Evolutionary conservation across 2,329 filamentous ascomycete genomes (phyloP).

Genomic region (Monosporascus sp.): DNA sequence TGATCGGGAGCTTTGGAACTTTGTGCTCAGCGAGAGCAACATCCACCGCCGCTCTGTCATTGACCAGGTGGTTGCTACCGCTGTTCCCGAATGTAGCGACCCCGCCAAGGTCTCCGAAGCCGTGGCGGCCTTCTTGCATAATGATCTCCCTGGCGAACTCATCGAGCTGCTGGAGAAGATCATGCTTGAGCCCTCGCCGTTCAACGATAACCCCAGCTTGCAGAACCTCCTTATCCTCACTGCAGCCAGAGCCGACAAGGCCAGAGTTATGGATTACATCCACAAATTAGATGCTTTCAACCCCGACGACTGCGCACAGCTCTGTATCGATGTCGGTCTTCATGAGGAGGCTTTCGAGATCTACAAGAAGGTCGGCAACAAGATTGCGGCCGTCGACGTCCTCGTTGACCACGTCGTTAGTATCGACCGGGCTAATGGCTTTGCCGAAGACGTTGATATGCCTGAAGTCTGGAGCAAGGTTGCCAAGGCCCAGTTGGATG

Average conservation of each 20-base stretch:
- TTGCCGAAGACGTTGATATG: constrained; percentile 88
- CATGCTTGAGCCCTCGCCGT: constrained; percentile 96
- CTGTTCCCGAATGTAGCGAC: constrained; percentile 87
- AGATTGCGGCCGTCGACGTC: constrained; percentile 80
- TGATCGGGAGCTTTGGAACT: constrained; percentile 87
- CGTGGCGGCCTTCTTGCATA: constrained; percentile 86
- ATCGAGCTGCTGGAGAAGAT: constrained; percentile 99
- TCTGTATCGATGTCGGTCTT: constrained; percentile 91
- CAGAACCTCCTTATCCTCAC: constrained; percentile 97
- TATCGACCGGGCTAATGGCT: constrained; percentile 94
- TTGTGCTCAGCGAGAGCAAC: constrained; percentile 94
- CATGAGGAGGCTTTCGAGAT: constrained; percentile 98
- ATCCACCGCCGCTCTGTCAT: constrained; percentile 88
- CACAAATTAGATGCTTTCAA: constrained; percentile 85
- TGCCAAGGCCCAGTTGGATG: constrained; percentile 95
- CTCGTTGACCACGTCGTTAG: constrained; percentile 95
- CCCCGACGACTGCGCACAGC: constrained; percentile 83
- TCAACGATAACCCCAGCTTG: constrained; percentile 94
- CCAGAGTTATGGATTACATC: constrained; percentile 92
- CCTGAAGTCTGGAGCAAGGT: constrained; percentile 98
- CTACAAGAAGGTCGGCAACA: constrained; percentile 95
- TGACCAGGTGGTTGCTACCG: constrained; percentile 93
- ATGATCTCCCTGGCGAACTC: constrained; percentile 86
- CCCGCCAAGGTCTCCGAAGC: constrained; percentile 93
- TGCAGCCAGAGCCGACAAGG: constrained; percentile 93